Conservation (phyloP, 202 grass and related monocot genomes). For the Hordeum pubiflorum region DNA sequence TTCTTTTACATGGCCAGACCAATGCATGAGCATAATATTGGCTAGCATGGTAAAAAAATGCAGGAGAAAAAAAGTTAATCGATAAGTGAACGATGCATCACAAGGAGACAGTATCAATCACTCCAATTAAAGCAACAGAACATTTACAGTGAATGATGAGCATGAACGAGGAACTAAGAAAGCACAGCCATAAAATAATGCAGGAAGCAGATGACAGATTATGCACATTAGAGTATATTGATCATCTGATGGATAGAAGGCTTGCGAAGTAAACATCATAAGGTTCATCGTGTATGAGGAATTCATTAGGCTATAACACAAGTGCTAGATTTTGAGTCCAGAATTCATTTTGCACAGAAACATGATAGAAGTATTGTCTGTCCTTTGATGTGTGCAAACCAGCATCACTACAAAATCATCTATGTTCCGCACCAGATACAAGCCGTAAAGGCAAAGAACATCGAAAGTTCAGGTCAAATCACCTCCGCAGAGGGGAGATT, state of each 20-base stretch:
- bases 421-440: background rate
- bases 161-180: background rate
- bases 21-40: background rate
- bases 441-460: background rate
- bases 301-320: background rate
- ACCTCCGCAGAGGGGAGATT: conserved; percentile 70
- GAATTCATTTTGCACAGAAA: conserved; percentile 1
- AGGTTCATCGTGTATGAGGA: background rate
- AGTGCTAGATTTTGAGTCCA: background rate
- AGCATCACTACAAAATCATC: conserved; percentile 5
- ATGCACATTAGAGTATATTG: background rate
- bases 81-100: background rate
- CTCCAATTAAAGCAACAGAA: background rate
- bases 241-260: background rate
- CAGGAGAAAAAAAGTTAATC: background rate
- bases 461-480: conserved; percentile 12
- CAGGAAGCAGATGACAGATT: background rate
- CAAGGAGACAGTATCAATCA: background rate
- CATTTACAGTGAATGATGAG: background rate
- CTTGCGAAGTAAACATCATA: conserved; percentile 1
- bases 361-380: background rate
- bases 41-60: background rate
- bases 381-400: background rate
- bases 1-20: background rate
- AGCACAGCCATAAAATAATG: background rate